Base-by-base conservation (phyloP, 78 protist genomes). In the Blattamonas nauphoetae region DNA sequence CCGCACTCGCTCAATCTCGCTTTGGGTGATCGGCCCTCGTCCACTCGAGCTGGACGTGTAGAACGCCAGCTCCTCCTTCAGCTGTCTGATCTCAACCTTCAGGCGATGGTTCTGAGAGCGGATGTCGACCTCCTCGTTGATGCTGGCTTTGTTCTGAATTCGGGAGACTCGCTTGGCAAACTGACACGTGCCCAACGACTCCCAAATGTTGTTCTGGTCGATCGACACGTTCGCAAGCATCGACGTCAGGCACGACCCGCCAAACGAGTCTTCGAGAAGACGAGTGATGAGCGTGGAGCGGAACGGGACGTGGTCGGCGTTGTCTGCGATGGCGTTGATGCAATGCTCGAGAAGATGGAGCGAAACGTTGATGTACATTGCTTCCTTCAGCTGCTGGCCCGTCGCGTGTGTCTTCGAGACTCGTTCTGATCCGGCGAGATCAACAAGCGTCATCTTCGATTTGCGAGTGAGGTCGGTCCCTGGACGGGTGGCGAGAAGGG, bases 191-290 rank as follows among this genome's bases (percentile, higher is more conserved):
- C 45, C 5, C 42, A 79, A 6, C 83, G 83, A 38, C 83, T 79
- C 83, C 83, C 21, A 6, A 11, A 79, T 79, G 83, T 79, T 21
- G 83, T 6, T 6, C 45, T 79, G 42, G 33, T 79, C 43, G 41
- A 79, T 36, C 32, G 83, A 79, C 32, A 79, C 21, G 83, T 79
- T 79, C 43, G 83, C 83, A 4, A 79, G 42, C 83, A 79, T 79
- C 43, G 83, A 6, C 83, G 83, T 79, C 32, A 6, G 83, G 41
- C 83, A 79, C 42, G 4, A 32, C 43, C 45, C 33, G 42, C 33
- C 41, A 4, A 79, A 11, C 43, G 83, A 79, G 41, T 79, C 83
- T 21, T 11, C 42, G 42, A 79, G 83, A 11, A 79, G 4, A 5
- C 45, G 33, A 5, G 83, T 79, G 83, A 79, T 79, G 45, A 33